Conservation (phyloP, 2,329 filamentous ascomycete genomes). For the Phyllachora maydis region DNA sequence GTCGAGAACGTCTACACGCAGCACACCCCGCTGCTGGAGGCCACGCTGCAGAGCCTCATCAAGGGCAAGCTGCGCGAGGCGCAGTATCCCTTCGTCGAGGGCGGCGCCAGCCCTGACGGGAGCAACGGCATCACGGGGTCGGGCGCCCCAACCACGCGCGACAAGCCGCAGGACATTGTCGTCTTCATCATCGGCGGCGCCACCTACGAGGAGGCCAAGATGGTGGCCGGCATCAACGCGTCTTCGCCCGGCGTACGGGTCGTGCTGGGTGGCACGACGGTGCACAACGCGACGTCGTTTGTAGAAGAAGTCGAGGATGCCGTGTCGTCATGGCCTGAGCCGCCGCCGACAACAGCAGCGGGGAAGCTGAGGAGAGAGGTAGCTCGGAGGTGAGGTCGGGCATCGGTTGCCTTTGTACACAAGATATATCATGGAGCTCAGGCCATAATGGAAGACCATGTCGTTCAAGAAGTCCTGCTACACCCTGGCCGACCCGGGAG, state of each 20-base stretch:
- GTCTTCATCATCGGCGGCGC: conserved; percentile 86
- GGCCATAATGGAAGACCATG: too few species aligned
- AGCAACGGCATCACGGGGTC: too few species aligned
- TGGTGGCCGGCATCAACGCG: conserved; percentile 86
- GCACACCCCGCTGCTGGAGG: conserved; percentile 74
- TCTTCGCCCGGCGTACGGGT: conserved; percentile 74
- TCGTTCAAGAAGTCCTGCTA: too few species aligned
- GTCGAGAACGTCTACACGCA: conserved; percentile 99
- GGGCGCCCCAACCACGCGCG: conserved; percentile 70
- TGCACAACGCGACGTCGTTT: conserved; percentile 79
- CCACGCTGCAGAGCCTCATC: conserved; percentile 78
- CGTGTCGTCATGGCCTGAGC: conserved; percentile 69
- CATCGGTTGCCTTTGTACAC: too few species aligned
- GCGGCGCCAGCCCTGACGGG: too few species aligned
- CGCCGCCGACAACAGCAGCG: conserved; percentile 14
- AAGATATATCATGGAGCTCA: too few species aligned
- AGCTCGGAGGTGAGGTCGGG: too few species aligned
- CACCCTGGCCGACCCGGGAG: too few species aligned
- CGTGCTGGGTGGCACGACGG: conserved; percentile 68
- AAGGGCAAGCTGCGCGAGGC: conserved; percentile 75
- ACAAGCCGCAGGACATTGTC: conserved; percentile 92
- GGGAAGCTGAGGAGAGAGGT: conserved; percentile 12
- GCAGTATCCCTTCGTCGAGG: conserved; percentile 86
- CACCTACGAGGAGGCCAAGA: conserved; percentile 94
- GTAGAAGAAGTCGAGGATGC: conserved; percentile 83